Evolutionary conservation across 352 stramenopile genomes (phyloP).

Genomic region (Phytophthora rubi): DNA sequence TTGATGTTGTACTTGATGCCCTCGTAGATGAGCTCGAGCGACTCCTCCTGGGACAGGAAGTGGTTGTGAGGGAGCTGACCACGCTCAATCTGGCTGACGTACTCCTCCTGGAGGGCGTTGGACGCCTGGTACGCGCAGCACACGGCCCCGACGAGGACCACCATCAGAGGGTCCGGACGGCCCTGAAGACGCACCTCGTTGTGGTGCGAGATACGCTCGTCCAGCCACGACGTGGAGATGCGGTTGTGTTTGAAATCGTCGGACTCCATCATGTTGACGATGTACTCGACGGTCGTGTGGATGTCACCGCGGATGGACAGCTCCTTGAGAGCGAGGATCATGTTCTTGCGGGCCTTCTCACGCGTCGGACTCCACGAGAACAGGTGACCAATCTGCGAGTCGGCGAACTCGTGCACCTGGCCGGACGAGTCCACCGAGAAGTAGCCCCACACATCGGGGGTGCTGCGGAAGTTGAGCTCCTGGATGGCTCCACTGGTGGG

Average conservation of each 20-base stretch:
- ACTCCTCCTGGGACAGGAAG: constrained; percentile 84
- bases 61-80: constrained; percentile 93
- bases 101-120: constrained; percentile 74
- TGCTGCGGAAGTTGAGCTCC: constrained; percentile 99
- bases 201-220: constrained; percentile 96
- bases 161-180: constrained; percentile 82
- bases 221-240: constrained; percentile 99
- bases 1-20: constrained; percentile 98
- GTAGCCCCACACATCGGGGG: constrained; percentile 99
- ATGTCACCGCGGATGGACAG: constrained; percentile 99
- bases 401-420: constrained; percentile 99
- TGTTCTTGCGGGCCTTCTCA: constrained; percentile 98
- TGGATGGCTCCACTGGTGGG: constrained; percentile 97
- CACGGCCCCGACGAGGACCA: constrained; percentile 90
- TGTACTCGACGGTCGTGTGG: constrained; percentile 99
- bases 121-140: constrained; percentile 86
- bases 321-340: constrained; percentile 99
- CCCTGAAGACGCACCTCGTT: constrained; percentile 89
- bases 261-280: constrained; percentile 99
- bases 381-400: constrained; percentile 99
- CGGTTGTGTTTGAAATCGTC: constrained; percentile 98
- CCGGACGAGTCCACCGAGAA: constrained; percentile 99
- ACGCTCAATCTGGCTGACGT: constrained; percentile 84
- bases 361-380: constrained; percentile 97
- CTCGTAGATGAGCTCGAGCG: constrained; percentile 99